Evolutionary conservation across 805 yeast genomes (phyloP).

Genomic region (Sugiyamaella chiloensis): DNA sequence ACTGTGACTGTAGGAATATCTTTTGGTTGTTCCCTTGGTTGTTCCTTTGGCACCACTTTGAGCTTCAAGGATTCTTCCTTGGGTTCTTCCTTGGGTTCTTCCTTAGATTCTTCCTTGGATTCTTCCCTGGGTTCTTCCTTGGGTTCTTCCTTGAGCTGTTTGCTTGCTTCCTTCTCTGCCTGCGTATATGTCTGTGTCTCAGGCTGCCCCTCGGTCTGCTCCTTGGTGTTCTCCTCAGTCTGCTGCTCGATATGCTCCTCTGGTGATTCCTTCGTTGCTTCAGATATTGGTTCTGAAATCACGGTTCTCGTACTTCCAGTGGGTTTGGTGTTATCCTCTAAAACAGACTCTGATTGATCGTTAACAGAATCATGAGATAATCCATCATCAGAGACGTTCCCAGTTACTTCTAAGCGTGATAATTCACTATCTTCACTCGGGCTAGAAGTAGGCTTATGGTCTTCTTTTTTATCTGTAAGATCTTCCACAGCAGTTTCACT

Average conservation of each 20-base stretch:
- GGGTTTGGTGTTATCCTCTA: neutral
- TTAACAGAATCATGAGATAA: too few species aligned
- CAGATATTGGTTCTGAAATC: slow-evolving; percentile 46
- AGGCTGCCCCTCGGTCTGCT: neutral
- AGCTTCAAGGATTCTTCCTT: too few species aligned
- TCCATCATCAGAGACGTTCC: too few species aligned
- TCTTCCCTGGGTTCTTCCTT: too few species aligned
- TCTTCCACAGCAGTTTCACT: too few species aligned
- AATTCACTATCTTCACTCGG: too few species aligned
- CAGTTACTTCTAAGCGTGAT: too few species aligned
- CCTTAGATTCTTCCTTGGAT: too few species aligned
- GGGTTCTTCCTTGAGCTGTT: slow-evolving; percentile 3
- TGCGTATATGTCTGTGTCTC: too few species aligned
- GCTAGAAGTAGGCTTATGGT: neutral
- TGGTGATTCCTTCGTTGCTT: slow-evolving; percentile 32
- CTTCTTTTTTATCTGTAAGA: neutral
- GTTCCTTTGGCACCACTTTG: neutral
- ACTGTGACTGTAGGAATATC: slow-evolving; percentile 1
- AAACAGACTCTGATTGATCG: too few species aligned
- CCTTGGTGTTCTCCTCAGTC: slow-evolving; percentile 4
- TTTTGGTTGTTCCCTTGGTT: neutral
- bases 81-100: too few species aligned
- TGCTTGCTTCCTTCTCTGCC: slow-evolving; percentile 4
- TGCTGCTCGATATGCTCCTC: neutral
- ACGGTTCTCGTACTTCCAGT: neutral